These are phyloP conservation scores for Eutrema heterophyllum DNA, from an alignment of 345 rosid species.

Conservation along the genomic window DNA sequence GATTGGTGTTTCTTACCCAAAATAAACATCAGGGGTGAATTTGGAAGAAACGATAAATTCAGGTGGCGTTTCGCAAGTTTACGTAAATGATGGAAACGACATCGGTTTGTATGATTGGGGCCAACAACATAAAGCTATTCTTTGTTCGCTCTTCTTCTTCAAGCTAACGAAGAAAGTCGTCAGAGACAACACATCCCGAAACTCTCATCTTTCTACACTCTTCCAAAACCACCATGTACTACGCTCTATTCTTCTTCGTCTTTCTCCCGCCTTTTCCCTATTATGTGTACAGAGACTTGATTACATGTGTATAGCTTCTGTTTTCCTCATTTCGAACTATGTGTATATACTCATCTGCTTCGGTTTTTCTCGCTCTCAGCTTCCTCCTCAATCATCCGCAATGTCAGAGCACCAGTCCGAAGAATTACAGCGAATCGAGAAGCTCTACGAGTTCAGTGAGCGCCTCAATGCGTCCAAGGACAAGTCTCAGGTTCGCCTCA, in stretches of 20 bases:
- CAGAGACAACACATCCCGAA: background rate
- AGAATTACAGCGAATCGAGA: constrained; percentile 77
- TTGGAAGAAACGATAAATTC: background rate
- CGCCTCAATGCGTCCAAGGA: constrained; percentile 91
- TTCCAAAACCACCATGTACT: constrained; percentile 14
- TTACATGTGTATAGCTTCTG: constrained; percentile 2
- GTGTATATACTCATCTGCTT: constrained; percentile 16
- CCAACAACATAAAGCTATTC: background rate
- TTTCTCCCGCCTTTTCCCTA: constrained; percentile 7
- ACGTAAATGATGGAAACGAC: background rate
- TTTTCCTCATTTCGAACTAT: background rate
- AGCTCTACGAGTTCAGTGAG: constrained; percentile 96
- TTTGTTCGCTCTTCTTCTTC: constrained; percentile 8
- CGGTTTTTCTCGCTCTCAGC: constrained; percentile 33
- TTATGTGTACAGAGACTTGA: background rate
- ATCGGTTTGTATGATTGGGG: background rate
- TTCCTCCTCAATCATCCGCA: constrained; percentile 33
- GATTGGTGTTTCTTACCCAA: background rate
- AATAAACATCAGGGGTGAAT: constrained; percentile 6
- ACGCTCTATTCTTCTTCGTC: constrained; percentile 11
- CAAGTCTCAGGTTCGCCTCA: constrained; percentile 67
- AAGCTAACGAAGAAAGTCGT: constrained; percentile 21
- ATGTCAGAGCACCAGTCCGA: constrained; percentile 61
- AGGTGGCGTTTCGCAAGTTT: background rate
- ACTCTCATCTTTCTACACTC: constrained; percentile 9